Evolutionary conservation across 202 grass and related monocot species (phyloP).

Genomic region (Miscanthus sacchariflorus): DNA sequence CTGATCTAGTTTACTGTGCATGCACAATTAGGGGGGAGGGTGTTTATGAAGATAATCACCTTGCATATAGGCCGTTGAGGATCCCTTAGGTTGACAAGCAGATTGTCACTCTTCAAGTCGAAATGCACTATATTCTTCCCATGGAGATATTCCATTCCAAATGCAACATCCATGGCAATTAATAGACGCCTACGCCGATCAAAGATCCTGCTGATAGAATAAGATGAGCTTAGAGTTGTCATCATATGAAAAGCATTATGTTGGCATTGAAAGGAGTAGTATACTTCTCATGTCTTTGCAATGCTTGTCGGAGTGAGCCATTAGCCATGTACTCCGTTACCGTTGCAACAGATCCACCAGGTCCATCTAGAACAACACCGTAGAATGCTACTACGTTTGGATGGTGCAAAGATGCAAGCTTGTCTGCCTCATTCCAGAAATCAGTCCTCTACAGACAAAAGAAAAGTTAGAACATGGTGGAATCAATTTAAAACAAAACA

Average conservation of each 20-base stretch:
- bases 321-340: conserved; percentile 99
- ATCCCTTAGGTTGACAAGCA: conserved; percentile 96
- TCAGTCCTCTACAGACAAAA: conserved; percentile 67
- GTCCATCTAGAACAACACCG: conserved; percentile 90
- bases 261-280: conserved; percentile 36
- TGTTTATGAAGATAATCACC: conserved; percentile 43
- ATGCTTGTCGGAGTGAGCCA: conserved; percentile 92
- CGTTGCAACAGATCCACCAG: conserved; percentile 88
- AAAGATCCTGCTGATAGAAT: conserved; percentile 70
- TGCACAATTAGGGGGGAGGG: not conserved
- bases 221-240: conserved; percentile 38
- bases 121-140: conserved; percentile 98
- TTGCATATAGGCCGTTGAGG: conserved; percentile 94
- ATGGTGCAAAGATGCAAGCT: conserved; percentile 93
- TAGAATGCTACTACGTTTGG: conserved; percentile 99
- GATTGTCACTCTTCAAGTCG: conserved; percentile 97
- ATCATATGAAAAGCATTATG: conserved; percentile 26
- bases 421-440: conserved; percentile 97
- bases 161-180: conserved; percentile 98
- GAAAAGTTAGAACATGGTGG: conserved; percentile 33
- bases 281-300: conserved; percentile 95
- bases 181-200: conserved; percentile 75
- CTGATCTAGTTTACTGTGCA: conserved; percentile 11
- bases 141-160: conserved; percentile 99
- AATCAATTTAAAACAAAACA: not conserved